phyloP scores from a whole-genome alignment of 768 basidiomycete species.

The Lactifluus hygrophoroides region DNA sequence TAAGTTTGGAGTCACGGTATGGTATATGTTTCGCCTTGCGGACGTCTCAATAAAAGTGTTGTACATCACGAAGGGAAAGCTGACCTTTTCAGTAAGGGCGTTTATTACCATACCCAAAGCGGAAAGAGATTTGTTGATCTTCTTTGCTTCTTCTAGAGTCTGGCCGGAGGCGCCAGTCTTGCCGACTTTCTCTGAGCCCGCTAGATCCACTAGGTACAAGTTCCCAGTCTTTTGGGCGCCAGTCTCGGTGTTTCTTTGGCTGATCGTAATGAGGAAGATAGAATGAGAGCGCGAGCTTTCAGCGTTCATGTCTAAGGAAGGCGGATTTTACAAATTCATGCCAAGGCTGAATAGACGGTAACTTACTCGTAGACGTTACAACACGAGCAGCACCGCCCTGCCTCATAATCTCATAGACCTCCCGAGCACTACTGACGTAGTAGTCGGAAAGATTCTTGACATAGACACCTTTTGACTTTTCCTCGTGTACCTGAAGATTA shows the following conservation, averaged over 20 bases:
- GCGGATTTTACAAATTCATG: slow-evolving; percentile 7
- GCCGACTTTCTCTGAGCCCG: slow-evolving; percentile 98
- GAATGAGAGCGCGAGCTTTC: slow-evolving; percentile 99
- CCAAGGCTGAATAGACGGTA: not conserved
- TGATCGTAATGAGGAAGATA: slow-evolving; percentile 96
- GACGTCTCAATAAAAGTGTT: slow-evolving; percentile 81
- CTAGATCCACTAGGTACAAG: slow-evolving; percentile 94
- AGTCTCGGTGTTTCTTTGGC: slow-evolving; percentile 92
- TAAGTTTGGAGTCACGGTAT: slow-evolving; percentile 98
- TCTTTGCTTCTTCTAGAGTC: slow-evolving; percentile 98
- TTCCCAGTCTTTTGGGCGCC: slow-evolving; percentile 96
- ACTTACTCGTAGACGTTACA: slow-evolving; percentile 88
- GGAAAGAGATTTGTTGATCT: slow-evolving; percentile 98
- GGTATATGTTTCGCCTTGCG: slow-evolving; percentile 89
- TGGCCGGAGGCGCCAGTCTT: slow-evolving; percentile 99
- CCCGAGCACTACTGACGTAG: slow-evolving; percentile 91
- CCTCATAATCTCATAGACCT: slow-evolving; percentile 99
- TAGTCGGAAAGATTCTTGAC: slow-evolving; percentile 97
- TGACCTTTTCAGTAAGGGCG: slow-evolving; percentile 92
- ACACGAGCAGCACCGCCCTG: slow-evolving; percentile 88
- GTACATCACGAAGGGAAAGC: slow-evolving; percentile 60
- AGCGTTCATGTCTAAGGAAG: slow-evolving; percentile 88
- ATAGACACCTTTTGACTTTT: slow-evolving; percentile 95
- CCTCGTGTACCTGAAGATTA: slow-evolving; percentile 97
- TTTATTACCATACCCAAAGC: slow-evolving; percentile 99